Evolutionary conservation across 1,284 basidiomycete species (phyloP).

Genomic region (Coniferiporia weirii): DNA sequence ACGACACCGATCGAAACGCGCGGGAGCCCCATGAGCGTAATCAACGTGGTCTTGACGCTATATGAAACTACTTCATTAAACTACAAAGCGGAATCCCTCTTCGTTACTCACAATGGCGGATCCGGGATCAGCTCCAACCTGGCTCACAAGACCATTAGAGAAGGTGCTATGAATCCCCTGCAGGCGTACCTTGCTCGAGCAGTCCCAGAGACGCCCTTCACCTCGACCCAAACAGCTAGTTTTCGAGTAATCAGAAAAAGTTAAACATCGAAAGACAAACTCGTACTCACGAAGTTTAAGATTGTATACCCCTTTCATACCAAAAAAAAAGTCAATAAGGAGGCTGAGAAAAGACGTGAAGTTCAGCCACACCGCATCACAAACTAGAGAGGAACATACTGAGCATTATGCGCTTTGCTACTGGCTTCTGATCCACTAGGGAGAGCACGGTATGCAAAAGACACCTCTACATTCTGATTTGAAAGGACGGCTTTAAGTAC

Average conservation of each 20-base stretch:
- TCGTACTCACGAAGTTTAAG: constrained; percentile 34
- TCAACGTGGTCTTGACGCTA: constrained; percentile 36
- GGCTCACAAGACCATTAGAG: constrained; percentile 23
- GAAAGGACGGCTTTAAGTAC: background rate
- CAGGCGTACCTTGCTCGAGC: constrained; percentile 37
- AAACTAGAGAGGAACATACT: constrained; percentile 31
- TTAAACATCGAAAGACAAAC: constrained; percentile 7
- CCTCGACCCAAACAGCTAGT: constrained; percentile 68
- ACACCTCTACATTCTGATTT: constrained; percentile 64
- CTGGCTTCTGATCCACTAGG: constrained; percentile 39
- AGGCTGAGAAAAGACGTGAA: constrained; percentile 29
- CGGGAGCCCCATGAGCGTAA: constrained; percentile 78
- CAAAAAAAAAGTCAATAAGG: constrained; percentile 69
- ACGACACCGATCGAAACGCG: constrained; percentile 70
- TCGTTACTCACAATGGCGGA: constrained; percentile 52
- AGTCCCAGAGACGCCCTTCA: constrained; percentile 70
- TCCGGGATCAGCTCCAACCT: constrained; percentile 79
- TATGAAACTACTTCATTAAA: constrained; percentile 19
- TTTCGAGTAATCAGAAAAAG: constrained; percentile 27
- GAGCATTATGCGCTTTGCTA: constrained; percentile 53
- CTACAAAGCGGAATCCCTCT: constrained; percentile 17
- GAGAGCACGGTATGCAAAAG: constrained; percentile 67
- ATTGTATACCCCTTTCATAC: constrained; percentile 45
- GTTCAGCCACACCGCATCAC: background rate
- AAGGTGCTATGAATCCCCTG: background rate